Percentiles rank a stretch among this genome's conserved stretches.
Conservation (phyloP, 2,329 filamentous ascomycete genomes). For the Aspergillus sp. region DNA sequence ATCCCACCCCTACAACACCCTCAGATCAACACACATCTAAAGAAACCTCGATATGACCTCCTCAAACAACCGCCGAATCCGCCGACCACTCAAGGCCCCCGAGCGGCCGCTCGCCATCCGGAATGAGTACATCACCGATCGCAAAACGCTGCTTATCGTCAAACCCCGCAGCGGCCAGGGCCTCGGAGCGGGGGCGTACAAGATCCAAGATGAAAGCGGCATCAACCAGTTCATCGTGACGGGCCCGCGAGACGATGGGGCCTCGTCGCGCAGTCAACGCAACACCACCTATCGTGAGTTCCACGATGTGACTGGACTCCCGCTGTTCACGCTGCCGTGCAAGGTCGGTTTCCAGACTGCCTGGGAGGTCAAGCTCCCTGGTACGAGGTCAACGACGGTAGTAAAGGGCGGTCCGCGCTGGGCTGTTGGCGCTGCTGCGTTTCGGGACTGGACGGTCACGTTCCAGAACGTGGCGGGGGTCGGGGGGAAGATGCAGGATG, state of each 20-base stretch:
- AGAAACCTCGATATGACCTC: background rate
- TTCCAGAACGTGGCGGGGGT: background rate
- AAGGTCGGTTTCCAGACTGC: background rate
- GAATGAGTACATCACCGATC: background rate
- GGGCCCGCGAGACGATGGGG: background rate
- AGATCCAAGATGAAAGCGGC: background rate
- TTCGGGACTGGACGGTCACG: background rate
- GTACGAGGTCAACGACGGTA: background rate
- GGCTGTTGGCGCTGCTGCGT: background rate
- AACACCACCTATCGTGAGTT: background rate
- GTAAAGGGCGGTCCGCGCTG: background rate
- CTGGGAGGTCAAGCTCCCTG: background rate
- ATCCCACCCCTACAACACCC: background rate
- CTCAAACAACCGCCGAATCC: background rate
- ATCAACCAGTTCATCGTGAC: background rate
- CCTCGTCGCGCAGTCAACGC: background rate
- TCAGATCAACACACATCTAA: background rate
- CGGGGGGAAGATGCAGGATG: background rate
- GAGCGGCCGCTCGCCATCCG: background rate
- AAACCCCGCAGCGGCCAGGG: background rate
- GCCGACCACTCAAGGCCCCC: background rate
- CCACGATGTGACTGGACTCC: background rate
- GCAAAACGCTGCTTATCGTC: background rate
- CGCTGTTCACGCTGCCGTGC: background rate
- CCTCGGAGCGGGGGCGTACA: background rate